Conservation (phyloP, 805 yeast genomes). For the Schwanniomyces occidentalis region DNA sequence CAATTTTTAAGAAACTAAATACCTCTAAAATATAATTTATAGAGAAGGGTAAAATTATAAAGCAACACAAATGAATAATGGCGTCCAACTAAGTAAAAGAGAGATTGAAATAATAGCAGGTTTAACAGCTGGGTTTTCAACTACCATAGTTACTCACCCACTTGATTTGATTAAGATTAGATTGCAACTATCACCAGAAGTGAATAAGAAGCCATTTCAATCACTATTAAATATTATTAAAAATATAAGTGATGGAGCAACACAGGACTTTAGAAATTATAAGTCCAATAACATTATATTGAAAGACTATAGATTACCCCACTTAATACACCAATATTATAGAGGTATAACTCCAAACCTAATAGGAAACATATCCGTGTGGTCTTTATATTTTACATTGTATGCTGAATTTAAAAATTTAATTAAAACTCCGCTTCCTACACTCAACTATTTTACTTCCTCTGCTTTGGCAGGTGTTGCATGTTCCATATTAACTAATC, state of each 20-base stretch:
- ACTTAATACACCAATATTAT: conserved; percentile 44
- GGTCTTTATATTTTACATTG: conserved; percentile 84
- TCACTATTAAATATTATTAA: conserved; percentile 19
- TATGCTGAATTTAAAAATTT: conserved; percentile 59
- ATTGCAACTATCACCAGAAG: conserved; percentile 57
- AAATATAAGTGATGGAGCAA: conserved; percentile 21
- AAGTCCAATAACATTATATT: conserved; percentile 1
- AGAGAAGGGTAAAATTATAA: too few species aligned
- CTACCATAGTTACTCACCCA: conserved; percentile 86
- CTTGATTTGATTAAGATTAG: conserved; percentile 82
- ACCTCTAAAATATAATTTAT: too few species aligned
- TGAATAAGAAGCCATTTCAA: conserved; percentile 16
- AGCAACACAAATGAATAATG: conserved; percentile 4
- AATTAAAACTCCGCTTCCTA: conserved; percentile 13
- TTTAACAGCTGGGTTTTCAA: conserved; percentile 72
- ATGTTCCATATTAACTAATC: conserved; percentile 81
- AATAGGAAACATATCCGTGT: conserved; percentile 80
- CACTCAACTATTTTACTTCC: conserved; percentile 33
- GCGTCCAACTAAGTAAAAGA: conserved; percentile 9
- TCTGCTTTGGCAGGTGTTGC: conserved; percentile 63
- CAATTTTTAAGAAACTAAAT: too few species aligned
- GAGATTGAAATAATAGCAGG: conserved; percentile 68
- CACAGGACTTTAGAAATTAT: conserved; percentile 7
- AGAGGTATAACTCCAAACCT: conserved; percentile 81
- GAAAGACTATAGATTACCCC: conserved; percentile 3